Evolutionary conservation across 2,329 filamentous ascomycete genomes (phyloP), one percentile per base, ranked within the genome.

Genomic region (Westerdykella sp.): DNA sequence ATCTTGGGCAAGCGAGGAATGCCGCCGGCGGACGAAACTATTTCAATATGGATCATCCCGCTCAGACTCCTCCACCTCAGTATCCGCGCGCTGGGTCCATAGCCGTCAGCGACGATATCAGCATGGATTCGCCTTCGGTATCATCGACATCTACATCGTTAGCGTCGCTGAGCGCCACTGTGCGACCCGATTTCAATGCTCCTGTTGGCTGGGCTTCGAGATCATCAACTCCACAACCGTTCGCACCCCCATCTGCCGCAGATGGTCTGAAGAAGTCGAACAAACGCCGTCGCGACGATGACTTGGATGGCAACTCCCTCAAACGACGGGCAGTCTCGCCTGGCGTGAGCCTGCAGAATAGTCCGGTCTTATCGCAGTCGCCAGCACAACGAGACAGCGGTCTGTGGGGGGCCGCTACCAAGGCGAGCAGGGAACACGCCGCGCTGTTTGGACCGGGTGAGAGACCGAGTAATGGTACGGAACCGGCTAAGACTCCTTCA

Each of bases 261-360:
- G 68, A 70, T 15, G 66, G 63, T 7, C 51, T 70, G 16, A 68
- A 67, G 50, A 70, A 68, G 45, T 66, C 63, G 6, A 69, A 66
- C 65, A 93, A 91, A 65, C 82, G 91, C n/a, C 80, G 88, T 16
- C 78, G 89, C 43, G 91, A 96, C 49, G 89, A 95, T 58, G 90
- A 96, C 57, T 84, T 95, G 44, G 90, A 97, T 62, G 84, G 87
- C 2, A 78, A 83, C 32, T 86, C 84, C 48, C 90, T 96, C 72
- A 97, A 97, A 69, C 80, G 91, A 13, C 80, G 91, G 35, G 91
- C 91, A 18, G 91, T 97, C 2, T 93, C 86, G 46, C 91, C 91
- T 0, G 87, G 90, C 13, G 83, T 96, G 75, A 95, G 88, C 63
- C 84, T 85, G 1, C 88, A 95, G 57, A 94, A 91, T 67, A 94